A percentile compares a stretch with the other conserved stretches of the same genome.
phyloP scores from a whole-genome alignment of 2,329 filamentous ascomycete species.

The Cladorrhinum sp. region DNA sequence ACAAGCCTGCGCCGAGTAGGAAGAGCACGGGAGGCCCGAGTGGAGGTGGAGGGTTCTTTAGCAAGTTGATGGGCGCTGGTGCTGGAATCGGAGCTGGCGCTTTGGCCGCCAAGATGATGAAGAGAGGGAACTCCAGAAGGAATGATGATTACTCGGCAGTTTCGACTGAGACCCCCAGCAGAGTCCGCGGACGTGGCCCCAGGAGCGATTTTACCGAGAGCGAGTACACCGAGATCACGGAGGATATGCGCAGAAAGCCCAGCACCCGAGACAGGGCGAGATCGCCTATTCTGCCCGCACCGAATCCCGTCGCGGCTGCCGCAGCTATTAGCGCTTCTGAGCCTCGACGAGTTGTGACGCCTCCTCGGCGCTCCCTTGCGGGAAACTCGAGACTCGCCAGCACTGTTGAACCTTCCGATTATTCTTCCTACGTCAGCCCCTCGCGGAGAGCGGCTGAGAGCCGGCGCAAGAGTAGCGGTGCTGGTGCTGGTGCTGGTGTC shows the following conservation, averaged over 20 bases:
- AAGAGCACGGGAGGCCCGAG: slow-evolving; percentile 33
- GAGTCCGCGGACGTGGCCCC: slow-evolving; percentile 39
- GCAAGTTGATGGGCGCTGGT: slow-evolving; percentile 57
- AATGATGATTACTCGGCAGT: slow-evolving; percentile 62
- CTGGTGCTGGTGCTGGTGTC: slow-evolving; percentile 43
- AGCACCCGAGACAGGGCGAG: slow-evolving; percentile 30
- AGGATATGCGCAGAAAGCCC: slow-evolving; percentile 30
- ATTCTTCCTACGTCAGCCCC: slow-evolving; percentile 60
- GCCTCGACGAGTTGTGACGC: slow-evolving; percentile 42
- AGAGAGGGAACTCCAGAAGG: slow-evolving; percentile 41
- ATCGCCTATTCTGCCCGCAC: slow-evolving; percentile 46
- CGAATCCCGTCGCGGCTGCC: slow-evolving; percentile 44
- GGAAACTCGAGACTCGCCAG: slow-evolving; percentile 43
- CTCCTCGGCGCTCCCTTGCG: slow-evolving; percentile 46
- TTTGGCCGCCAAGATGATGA: slow-evolving; percentile 57
- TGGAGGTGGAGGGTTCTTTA: slow-evolving; percentile 55
- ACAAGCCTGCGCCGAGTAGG: slow-evolving; percentile 51
- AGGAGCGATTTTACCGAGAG: slow-evolving; percentile 44
- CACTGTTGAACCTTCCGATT: slow-evolving; percentile 50
- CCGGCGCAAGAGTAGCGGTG: slow-evolving; percentile 41
- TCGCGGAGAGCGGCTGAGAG: slow-evolving; percentile 54
- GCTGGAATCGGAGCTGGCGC: slow-evolving; percentile 62
- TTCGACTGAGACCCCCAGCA: slow-evolving; percentile 57
- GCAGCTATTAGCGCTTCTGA: slow-evolving; percentile 47
- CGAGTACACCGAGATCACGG: slow-evolving; percentile 42